Conservation (phyloP, 805 yeast species). For the Lachancea quebecensis region DNA sequence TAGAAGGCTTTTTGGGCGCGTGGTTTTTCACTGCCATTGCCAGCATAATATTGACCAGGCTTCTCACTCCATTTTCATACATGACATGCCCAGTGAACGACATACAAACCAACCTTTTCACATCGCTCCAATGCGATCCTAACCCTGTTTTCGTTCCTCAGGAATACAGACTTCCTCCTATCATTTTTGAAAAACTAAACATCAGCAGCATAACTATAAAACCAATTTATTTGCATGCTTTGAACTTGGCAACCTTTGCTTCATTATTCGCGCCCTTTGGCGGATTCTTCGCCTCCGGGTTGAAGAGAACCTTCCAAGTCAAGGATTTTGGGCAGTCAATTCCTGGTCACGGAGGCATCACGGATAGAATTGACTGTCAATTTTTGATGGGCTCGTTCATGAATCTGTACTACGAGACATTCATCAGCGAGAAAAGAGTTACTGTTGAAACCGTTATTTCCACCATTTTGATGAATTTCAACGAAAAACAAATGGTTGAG, state of each 20-base stretch:
- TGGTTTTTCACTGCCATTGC: constrained; percentile 87
- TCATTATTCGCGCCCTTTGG: constrained; percentile 97
- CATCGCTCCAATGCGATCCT: constrained; percentile 65
- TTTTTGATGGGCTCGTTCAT: constrained; percentile 95
- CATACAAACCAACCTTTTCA: constrained; percentile 52
- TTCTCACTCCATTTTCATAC: constrained; percentile 60
- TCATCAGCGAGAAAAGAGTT: constrained; percentile 65
- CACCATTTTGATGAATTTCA: constrained; percentile 62
- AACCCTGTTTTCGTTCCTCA: constrained; percentile 88
- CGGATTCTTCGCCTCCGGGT: constrained; percentile 96
- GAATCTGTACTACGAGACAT: constrained; percentile 87
- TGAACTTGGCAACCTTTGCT: constrained; percentile 86
- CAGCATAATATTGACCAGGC: constrained; percentile 57
- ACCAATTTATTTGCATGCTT: constrained; percentile 87
- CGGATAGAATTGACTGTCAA: constrained; percentile 97
- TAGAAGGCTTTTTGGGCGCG: constrained; percentile 96
- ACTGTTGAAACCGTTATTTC: constrained; percentile 73
- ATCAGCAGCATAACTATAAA: constrained; percentile 52
- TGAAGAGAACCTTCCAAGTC: constrained; percentile 91
- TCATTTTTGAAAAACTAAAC: constrained; percentile 45
- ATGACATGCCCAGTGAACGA: constrained; percentile 83
- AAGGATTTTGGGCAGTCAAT: constrained; percentile 98
- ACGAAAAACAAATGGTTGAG: constrained; percentile 55
- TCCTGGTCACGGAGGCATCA: constrained; percentile 98
- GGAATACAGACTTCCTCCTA: constrained; percentile 65